phyloP scores from a whole-genome alignment of 176 grass and related monocot genomes.

The Eleusine indica region DNA sequence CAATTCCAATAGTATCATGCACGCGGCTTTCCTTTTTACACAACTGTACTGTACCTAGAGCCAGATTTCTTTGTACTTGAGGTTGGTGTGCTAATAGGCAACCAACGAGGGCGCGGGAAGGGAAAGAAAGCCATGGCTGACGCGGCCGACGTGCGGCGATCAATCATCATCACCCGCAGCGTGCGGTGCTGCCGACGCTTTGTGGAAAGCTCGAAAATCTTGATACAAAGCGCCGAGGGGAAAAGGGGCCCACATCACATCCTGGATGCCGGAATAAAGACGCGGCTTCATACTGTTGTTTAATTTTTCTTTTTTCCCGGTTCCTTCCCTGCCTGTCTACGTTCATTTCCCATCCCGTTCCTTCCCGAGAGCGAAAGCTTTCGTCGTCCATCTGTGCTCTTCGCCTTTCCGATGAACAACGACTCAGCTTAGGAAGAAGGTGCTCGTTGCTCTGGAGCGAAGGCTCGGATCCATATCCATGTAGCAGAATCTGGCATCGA shows the following conservation, averaged over 20 bases:
- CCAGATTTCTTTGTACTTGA: conserved; percentile 3
- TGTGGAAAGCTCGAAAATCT: background rate
- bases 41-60: too few species aligned
- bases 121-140: background rate
- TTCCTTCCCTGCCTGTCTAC: background rate
- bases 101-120: too few species aligned
- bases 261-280: conserved; percentile 22
- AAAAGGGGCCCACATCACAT: background rate
- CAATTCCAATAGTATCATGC: background rate
- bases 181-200: conserved; percentile 31
- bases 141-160: background rate
- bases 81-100: background rate
- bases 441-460: too few species aligned
- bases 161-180: background rate
- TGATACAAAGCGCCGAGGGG: conserved; percentile 6
- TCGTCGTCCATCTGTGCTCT: too few species aligned
- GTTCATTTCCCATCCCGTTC: background rate
- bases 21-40: too few species aligned
- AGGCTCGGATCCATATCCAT: too few species aligned
- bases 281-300: background rate
- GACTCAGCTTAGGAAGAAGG: too few species aligned
- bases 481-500: too few species aligned
- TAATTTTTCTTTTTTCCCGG: background rate
- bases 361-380: too few species aligned
- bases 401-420: too few species aligned